phyloP scores from a whole-genome alignment of 495 filamentous ascomycete species.

The Penicillium nucicola region DNA sequence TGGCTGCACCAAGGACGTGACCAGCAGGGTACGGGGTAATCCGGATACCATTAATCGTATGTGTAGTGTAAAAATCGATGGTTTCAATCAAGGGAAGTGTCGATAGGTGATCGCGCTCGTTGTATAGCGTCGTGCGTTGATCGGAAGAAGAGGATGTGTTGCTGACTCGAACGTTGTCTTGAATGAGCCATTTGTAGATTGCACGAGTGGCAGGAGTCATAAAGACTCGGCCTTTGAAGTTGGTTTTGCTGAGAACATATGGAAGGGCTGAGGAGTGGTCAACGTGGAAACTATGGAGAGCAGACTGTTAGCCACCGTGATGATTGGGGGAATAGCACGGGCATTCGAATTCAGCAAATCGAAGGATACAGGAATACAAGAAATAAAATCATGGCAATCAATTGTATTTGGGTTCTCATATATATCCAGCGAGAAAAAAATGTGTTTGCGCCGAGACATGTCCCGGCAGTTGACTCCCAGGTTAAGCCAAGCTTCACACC shows the following conservation, averaged over 20 bases:
- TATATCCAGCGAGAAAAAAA: conserved; percentile 23
- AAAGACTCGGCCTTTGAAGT: conserved; percentile 93
- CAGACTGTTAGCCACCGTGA: conserved; percentile 20
- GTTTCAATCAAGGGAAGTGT: conserved; percentile 93
- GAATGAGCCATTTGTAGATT: conserved; percentile 99
- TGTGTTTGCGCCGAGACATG: neutral
- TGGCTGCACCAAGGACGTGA: conserved; percentile 95
- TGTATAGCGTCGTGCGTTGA: conserved; percentile 77
- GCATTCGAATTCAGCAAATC: neutral
- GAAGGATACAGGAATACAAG: conserved; percentile 23
- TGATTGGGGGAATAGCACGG: neutral
- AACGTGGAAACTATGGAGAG: conserved; percentile 76
- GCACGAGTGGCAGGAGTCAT: conserved; percentile 99
- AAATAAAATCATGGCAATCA: conserved; percentile 17
- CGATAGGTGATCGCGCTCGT: conserved; percentile 87
- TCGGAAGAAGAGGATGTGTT: conserved; percentile 73
- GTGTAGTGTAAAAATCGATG: conserved; percentile 96
- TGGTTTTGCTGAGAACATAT: conserved; percentile 96
- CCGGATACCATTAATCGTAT: conserved; percentile 91
- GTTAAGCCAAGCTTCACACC: conserved; percentile 1
- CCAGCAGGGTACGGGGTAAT: conserved; percentile 96
- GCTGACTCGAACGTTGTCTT: conserved; percentile 87
- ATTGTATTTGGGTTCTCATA: conserved; percentile 33
- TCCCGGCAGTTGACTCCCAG: neutral
- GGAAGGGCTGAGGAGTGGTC: conserved; percentile 96